These are phyloP conservation scores for Rhizopus stolonifer DNA, from an alignment of 371 early-diverging fungal genomes.

Conservation along the genomic window DNA sequence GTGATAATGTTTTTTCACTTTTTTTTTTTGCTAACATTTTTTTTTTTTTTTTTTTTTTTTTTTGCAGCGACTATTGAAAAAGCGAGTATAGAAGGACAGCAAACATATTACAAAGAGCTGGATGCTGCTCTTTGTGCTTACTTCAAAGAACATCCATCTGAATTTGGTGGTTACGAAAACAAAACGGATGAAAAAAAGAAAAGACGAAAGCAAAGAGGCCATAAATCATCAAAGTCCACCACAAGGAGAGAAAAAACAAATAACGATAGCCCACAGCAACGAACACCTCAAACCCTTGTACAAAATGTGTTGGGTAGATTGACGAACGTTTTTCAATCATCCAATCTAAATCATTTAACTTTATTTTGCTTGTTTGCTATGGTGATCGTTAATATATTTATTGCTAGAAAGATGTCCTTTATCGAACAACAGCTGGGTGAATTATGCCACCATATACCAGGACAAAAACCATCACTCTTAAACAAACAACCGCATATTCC, in stretches of 20 bases:
- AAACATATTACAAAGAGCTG: conserved; percentile 53
- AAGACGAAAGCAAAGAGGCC: conserved; percentile 5
- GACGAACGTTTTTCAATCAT: conserved; percentile 8
- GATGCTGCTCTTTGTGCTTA: conserved; percentile 26
- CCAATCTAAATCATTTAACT: conserved; percentile 25
- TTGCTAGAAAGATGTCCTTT: conserved; percentile 34
- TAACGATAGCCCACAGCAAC: conserved; percentile 1
- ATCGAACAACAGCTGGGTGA: conserved; percentile 28
- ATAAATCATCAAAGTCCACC: neutral
- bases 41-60: neutral
- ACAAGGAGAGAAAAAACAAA: neutral
- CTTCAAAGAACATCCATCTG: conserved; percentile 7
- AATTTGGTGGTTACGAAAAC: neutral
- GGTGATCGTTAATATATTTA: conserved; percentile 34
- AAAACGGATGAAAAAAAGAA: conserved; percentile 2
- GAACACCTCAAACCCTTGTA: neutral
- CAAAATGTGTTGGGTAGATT: conserved; percentile 14
- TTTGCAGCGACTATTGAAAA: conserved; percentile 21
- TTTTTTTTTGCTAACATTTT: no score
- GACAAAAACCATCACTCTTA: neutral
- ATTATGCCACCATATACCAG: neutral
- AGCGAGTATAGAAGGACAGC: conserved; percentile 56
- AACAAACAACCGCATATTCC: neutral
- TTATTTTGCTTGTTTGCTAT: conserved; percentile 28
- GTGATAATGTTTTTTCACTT: neutral